Evolutionary conservation across 106 monocot species (phyloP), one percentile per base, ranked within the genome.

Genomic region (Platanthera guangdongensis): DNA sequence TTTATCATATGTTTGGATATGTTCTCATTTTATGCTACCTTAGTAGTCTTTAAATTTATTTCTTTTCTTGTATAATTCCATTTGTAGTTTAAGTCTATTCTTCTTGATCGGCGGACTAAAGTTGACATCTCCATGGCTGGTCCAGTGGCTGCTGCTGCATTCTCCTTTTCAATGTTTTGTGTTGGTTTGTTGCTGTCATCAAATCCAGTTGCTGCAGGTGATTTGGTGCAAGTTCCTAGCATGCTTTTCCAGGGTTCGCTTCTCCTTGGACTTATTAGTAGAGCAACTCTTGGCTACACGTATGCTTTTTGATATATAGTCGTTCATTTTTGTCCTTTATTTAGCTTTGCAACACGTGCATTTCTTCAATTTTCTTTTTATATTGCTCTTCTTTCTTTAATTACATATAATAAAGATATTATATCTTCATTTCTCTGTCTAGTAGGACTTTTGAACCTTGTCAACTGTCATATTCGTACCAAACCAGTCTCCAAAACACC

Each of bases 131-230:
- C 96, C 47, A 71, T 91, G 82, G 93, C 96, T 8, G 96, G 96
- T 60, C 96, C 96, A 18, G 64, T 97, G 59, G 91, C 96, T 78
- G 96, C 91, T 80, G 93, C 83, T 83, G 87, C 89, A 70, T 87
- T 97, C 75, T 97, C 93, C 16, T 91, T 97, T 72, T 97, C 93
- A 32, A 97, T 97, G 96, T 93, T 97, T 78, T 84, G 76, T 83
- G 87, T 91, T 59, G 96, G 96, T 9, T 81, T 97, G 55, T 62
- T 82, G 75, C 81, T 93, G 68, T 93, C 96, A 12, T 91, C 91
- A 75, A 91, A 91, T 82, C 86, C 93, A 68, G 78, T 72, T 69
- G 84, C 76, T 12, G 62, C 86, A 54, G 91, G 83, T 79, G 93
- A 93, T 77, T 80, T 97, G 76, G 91, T 97, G 57, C 83, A 91